Conservation (phyloP, 768 basidiomycete genomes). For the Kwoniella sp. region DNA sequence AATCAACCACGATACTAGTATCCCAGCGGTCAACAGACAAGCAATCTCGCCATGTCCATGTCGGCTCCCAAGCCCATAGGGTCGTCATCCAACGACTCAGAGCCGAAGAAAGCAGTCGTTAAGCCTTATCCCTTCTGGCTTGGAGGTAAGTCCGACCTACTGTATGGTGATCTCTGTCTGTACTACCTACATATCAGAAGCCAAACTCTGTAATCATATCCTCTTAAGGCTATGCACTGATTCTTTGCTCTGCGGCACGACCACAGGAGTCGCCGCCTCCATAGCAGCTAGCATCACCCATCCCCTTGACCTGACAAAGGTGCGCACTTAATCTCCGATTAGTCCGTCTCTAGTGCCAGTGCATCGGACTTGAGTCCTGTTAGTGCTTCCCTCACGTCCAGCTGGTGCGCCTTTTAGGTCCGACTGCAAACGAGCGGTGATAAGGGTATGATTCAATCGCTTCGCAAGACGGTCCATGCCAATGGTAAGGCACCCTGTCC, state of each 20-base stretch:
- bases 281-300: constrained; percentile 43
- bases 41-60: not conserved
- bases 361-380: not conserved
- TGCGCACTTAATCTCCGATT: not conserved
- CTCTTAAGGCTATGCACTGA: too few species aligned
- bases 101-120: constrained; percentile 1
- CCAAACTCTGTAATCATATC: too few species aligned
- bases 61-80: not conserved
- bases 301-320: constrained; percentile 68
- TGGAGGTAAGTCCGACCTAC: constrained; percentile 31
- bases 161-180: not conserved
- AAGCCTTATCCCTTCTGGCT: constrained; percentile 50
- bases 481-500: constrained; percentile 62
- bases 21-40: too few species aligned
- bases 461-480: constrained; percentile 78
- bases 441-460: constrained; percentile 82
- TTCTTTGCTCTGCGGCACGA: not conserved
- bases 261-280: constrained; percentile 43
- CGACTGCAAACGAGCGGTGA: constrained; percentile 88
- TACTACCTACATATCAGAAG: not conserved
- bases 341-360: not conserved
- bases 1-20: too few species aligned
- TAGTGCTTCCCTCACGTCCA: not conserved
- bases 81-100: not conserved
- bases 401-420: constrained; percentile 41